phyloP scores from a whole-genome alignment of 257 asterid species.

The Primulina eburnea region DNA sequence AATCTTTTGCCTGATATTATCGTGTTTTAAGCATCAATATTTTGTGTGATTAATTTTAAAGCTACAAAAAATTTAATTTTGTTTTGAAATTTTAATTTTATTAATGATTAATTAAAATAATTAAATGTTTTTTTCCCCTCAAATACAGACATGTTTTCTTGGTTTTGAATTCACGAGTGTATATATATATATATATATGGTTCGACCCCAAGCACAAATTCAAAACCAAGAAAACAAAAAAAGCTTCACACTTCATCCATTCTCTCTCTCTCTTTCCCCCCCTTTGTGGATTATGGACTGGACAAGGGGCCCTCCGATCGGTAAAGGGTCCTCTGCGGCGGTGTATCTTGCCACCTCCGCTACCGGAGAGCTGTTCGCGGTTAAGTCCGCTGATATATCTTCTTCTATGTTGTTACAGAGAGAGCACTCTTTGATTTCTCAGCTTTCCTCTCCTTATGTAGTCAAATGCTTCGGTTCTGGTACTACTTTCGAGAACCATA shows the following conservation, averaged over 20 bases:
- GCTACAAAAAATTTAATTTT: too few species aligned
- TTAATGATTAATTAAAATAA: too few species aligned
- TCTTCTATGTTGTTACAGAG: slow-evolving; percentile 42
- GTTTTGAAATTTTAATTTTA: too few species aligned
- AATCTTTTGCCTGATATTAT: too few species aligned
- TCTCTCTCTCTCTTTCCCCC: neutral
- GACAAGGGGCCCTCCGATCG: slow-evolving; percentile 73
- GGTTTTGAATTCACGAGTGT: too few species aligned
- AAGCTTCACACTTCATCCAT: neutral
- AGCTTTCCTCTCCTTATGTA: slow-evolving; percentile 55
- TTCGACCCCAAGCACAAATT: neutral
- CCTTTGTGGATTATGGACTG: slow-evolving; percentile 47
- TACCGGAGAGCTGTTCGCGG: slow-evolving; percentile 61
- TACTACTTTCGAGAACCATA: slow-evolving; percentile 26
- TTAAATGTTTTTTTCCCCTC: too few species aligned
- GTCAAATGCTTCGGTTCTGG: slow-evolving; percentile 60
- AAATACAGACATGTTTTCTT: too few species aligned
- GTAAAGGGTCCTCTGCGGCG: slow-evolving; percentile 74
- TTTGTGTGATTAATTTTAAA: too few species aligned
- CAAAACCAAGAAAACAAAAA: slow-evolving; percentile 4
- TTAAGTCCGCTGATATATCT: slow-evolving; percentile 53
- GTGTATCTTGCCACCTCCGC: slow-evolving; percentile 57
- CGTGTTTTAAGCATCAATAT: too few species aligned
- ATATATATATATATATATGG: slow-evolving; percentile 22
- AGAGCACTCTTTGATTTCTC: slow-evolving; percentile 53